These are phyloP conservation scores for Penicillium sp. DNA, from an alignment of 2,329 filamentous ascomycete genomes.

Conservation along the genomic window DNA sequence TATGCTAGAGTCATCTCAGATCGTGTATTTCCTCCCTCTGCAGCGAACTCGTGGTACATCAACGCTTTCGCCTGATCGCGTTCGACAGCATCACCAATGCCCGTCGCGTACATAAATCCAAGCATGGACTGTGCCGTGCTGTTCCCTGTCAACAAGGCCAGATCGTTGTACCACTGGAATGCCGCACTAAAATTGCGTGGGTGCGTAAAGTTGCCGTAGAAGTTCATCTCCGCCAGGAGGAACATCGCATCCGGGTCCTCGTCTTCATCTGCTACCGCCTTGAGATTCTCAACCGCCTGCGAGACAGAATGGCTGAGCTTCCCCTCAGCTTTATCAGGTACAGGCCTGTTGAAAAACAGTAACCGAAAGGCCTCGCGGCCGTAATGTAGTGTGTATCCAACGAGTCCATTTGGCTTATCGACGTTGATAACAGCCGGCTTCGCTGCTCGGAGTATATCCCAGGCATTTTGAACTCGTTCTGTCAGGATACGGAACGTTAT, in stretches of 20 bases:
- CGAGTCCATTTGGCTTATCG: slow-evolving; percentile 58
- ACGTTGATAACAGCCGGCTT: slow-evolving; percentile 27
- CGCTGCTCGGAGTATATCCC: slow-evolving; percentile 31
- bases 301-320: slow-evolving; percentile 48
- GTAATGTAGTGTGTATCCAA: slow-evolving; percentile 62
- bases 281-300: slow-evolving; percentile 60
- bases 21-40: slow-evolving; percentile 75
- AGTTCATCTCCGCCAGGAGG: slow-evolving; percentile 90
- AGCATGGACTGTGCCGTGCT: slow-evolving; percentile 94
- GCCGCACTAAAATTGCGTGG: slow-evolving; percentile 78
- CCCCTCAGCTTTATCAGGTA: slow-evolving; percentile 45
- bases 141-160: slow-evolving; percentile 79
- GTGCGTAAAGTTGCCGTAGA: slow-evolving; percentile 90
- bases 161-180: slow-evolving; percentile 76
- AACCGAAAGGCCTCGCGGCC: slow-evolving; percentile 63
- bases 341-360: slow-evolving; percentile 65
- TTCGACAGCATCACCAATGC: slow-evolving; percentile 77
- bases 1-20: slow-evolving; percentile 95
- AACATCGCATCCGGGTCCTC: slow-evolving; percentile 77
- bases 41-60: slow-evolving; percentile 92
- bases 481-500: neutral
- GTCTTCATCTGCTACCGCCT: slow-evolving; percentile 57
- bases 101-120: slow-evolving; percentile 93
- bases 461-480: slow-evolving; percentile 38
- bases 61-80: slow-evolving; percentile 88